Base-by-base conservation (phyloP, 495 filamentous ascomycete species). In the Aspergillus taichungensis region DNA sequence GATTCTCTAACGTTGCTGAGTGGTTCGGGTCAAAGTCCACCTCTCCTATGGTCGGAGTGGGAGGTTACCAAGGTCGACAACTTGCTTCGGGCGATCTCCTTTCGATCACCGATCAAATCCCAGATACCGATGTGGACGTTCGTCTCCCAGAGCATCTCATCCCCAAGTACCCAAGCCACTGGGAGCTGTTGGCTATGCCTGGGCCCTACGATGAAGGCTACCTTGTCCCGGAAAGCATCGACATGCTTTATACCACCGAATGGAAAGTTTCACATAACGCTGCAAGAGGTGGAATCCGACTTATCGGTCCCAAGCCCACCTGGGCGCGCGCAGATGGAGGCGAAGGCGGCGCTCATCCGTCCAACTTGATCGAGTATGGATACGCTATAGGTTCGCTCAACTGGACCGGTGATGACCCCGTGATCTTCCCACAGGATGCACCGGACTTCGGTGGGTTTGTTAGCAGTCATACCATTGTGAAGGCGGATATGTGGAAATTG, bases 191-290 rank as follows among this genome's bases (percentile, higher is more conserved):
- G 46, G 61, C 63, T 14, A 78, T 81, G 71, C 66, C 67, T 34
- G 78, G 79, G 0, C 78, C 79, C 0, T 78, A 81, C 50, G 70
- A 75, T 40, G 68, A 74, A 41, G 77, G 74, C 9, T 76, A 73
- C 45, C 55, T 83, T 28, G 56, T 60, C 1, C 48, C 67, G 0
- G 66, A 75, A 43, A 75, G 75, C 43, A 67, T 75, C 12, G 60
- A 76, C 9, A 80, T 75, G 63, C 55, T 81, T 1, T 83, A 78
- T 52, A 47, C 60, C 8, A 77, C 67, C 18, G 57, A 71, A 32
- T 80, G 77, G 77, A 71, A 71, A 36, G 59, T 82, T 1, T 73
- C 72, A 0, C 77, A 83, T 56, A 82, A 82, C 45, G 72, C 75
- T 14, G 72, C 71, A 10, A 57, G 79, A 49, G 72, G 69, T 30